These are phyloP conservation scores for Aspergillus sp. DNA, from an alignment of 2,329 filamentous ascomycete species.

Conservation along the genomic window DNA sequence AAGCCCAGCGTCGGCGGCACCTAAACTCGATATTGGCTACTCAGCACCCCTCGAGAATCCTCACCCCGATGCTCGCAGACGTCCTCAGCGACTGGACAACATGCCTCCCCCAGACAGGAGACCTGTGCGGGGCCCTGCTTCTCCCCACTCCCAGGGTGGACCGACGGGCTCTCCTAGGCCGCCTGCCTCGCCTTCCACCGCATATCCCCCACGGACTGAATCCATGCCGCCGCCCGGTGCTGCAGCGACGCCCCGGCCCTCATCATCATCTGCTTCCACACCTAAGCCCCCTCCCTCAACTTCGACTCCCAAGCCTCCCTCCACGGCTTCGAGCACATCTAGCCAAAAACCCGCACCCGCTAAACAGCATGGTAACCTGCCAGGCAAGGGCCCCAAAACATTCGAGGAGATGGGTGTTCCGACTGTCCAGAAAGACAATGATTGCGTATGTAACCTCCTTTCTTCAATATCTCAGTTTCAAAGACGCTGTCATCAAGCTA, in stretches of 20 bases:
- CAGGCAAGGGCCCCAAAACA: conserved; percentile 81
- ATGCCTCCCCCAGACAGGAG: conserved; percentile 32
- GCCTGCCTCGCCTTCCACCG: conserved; percentile 32
- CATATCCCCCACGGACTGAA: conserved; percentile 37
- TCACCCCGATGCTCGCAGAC: conserved; percentile 33
- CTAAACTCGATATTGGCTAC: conserved; percentile 51
- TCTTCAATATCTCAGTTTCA: background rate
- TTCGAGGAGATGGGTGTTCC: conserved; percentile 99
- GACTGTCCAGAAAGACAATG: conserved; percentile 75
- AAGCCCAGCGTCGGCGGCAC: conserved; percentile 35
- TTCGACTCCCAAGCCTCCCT: conserved; percentile 42
- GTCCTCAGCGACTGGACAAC: conserved; percentile 32
- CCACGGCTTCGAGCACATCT: conserved; percentile 27
- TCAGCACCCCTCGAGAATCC: conserved; percentile 48
- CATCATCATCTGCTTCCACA: conserved; percentile 31
- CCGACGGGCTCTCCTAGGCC: conserved; percentile 30
- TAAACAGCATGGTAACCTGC: conserved; percentile 38
- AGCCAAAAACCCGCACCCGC: conserved; percentile 41
- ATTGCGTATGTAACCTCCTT: conserved; percentile 69
- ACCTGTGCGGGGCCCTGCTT: conserved; percentile 35
- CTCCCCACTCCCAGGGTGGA: conserved; percentile 25
- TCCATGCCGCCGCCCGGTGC: conserved; percentile 33
- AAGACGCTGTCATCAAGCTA: conserved; percentile 12
- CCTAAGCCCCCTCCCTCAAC: conserved; percentile 38
- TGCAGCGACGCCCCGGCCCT: conserved; percentile 45